Evolutionary conservation across 345 rosid species (phyloP).

Genomic region (Gossypium anomalum): DNA sequence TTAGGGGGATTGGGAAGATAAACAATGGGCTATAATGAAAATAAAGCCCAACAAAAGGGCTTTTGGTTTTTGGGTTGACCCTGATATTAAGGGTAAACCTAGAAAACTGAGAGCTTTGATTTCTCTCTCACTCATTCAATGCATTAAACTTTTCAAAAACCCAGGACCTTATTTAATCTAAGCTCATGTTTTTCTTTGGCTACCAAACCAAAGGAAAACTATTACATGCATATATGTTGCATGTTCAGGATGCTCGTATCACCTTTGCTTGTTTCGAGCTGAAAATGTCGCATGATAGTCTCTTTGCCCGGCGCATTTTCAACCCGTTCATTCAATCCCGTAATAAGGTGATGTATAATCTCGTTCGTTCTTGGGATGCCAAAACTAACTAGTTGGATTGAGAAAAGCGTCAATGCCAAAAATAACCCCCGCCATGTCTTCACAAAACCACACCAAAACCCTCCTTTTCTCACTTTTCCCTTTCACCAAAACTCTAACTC

Average conservation of each 20-base stretch:
- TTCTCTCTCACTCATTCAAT: no score
- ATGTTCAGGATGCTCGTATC: background rate
- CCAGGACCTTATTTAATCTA: no score
- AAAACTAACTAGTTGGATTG: background rate
- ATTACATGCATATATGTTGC: no score
- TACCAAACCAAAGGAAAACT: no score
- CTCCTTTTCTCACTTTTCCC: conserved; percentile 21
- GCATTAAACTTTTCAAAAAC: no score
- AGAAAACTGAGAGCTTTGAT: no score
- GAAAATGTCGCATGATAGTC: background rate
- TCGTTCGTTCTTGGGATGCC: background rate
- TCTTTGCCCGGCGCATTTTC: background rate
- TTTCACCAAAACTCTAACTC: conserved; percentile 25
- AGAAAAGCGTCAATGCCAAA: conserved; percentile 20
- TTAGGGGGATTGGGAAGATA: background rate
- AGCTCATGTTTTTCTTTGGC: no score
- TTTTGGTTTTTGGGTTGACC: background rate
- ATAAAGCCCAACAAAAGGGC: background rate
- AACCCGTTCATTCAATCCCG: background rate
- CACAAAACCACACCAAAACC: conserved; percentile 15
- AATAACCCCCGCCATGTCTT: background rate
- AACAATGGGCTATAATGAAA: background rate
- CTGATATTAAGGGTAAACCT: no score
- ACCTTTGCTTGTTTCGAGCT: background rate
- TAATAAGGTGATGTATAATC: background rate